Evolutionary conservation across 331 rosid species (phyloP).

Genomic region (Rosa hybrid): DNA sequence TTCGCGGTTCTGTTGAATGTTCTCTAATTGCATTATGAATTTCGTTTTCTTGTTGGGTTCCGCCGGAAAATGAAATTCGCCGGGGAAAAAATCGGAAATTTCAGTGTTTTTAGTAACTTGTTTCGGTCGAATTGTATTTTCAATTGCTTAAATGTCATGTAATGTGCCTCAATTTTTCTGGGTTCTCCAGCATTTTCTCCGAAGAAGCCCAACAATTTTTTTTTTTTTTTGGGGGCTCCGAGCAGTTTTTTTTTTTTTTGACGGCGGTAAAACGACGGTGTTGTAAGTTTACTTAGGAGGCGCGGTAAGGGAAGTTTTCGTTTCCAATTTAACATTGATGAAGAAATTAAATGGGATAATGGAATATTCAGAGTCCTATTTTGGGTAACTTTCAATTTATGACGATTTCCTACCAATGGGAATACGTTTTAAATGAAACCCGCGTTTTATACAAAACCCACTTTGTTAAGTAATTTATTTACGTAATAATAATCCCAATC

Average conservation of each 20-base stretch:
- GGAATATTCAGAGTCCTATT: slow-evolving; percentile 22
- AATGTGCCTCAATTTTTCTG: not conserved
- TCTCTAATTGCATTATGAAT: not conserved
- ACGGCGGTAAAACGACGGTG: slow-evolving; percentile 8
- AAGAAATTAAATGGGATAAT: slow-evolving; percentile 4
- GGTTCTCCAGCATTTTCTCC: slow-evolving; percentile 27
- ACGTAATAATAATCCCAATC: slow-evolving; percentile 15
- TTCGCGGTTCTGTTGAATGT: not conserved
- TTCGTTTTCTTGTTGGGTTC: not conserved
- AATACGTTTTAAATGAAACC: not conserved
- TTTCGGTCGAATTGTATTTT: not conserved
- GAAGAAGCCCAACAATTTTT: slow-evolving; percentile 14
- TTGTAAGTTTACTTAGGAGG: not conserved
- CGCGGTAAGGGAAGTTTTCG: slow-evolving; percentile 4
- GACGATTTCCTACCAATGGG: not conserved
- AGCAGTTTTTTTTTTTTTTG: not conserved
- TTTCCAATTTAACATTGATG: slow-evolving; percentile 13
- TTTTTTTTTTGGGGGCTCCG: not conserved
- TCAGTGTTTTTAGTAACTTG: not conserved
- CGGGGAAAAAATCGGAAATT: not conserved
- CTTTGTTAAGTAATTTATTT: not conserved
- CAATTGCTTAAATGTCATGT: not conserved
- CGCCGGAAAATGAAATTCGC: not conserved
- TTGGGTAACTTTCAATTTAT: slow-evolving; percentile 12
- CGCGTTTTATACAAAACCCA: not conserved